phyloP scores from a whole-genome alignment of 169 alveolate species.

The Toxoplasma gondii region DNA sequence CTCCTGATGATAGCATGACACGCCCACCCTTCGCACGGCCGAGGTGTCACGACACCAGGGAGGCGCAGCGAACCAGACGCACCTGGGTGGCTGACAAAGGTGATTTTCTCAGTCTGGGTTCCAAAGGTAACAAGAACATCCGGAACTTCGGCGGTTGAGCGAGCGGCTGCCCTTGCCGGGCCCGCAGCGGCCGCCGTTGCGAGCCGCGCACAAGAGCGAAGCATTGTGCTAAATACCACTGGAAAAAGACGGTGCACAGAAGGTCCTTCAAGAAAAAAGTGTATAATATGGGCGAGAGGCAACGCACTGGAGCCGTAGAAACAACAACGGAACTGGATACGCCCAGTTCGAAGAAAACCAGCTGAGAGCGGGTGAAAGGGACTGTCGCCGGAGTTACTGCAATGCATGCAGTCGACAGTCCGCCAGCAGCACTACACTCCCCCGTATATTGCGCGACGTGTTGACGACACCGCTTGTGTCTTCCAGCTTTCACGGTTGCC shows the following conservation, averaged over 20 bases:
- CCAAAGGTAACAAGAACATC: constrained; percentile 68
- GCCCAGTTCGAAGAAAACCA: too few relatives aligned
- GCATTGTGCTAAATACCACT: not conserved
- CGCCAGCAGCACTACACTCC: not conserved
- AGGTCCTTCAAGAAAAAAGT: not conserved
- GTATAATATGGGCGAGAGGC: not conserved
- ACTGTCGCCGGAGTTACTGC: too few relatives aligned
- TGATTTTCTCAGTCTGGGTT: constrained; percentile 38
- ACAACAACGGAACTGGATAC: too few relatives aligned
- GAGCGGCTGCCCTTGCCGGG: not conserved
- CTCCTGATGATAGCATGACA: too few relatives aligned
- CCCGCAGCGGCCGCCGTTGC: constrained; percentile 50
- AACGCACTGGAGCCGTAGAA: too few relatives aligned
- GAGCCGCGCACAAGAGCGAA: constrained; percentile 41
- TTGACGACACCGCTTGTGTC: not conserved
- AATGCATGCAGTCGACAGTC: too few relatives aligned
- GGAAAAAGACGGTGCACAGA: too few relatives aligned
- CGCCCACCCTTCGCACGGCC: too few relatives aligned
- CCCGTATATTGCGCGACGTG: not conserved
- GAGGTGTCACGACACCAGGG: not conserved
- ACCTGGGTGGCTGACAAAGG: constrained; percentile 73
- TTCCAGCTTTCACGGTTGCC: too few relatives aligned
- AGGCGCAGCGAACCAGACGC: not conserved
- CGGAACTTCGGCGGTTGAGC: constrained; percentile 35
- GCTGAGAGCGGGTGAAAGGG: too few relatives aligned